A percentile compares a stretch with the other conserved stretches of the same genome.
Conservation (phyloP, 73 alveolate species). For the Blepharisma japonicum region DNA sequence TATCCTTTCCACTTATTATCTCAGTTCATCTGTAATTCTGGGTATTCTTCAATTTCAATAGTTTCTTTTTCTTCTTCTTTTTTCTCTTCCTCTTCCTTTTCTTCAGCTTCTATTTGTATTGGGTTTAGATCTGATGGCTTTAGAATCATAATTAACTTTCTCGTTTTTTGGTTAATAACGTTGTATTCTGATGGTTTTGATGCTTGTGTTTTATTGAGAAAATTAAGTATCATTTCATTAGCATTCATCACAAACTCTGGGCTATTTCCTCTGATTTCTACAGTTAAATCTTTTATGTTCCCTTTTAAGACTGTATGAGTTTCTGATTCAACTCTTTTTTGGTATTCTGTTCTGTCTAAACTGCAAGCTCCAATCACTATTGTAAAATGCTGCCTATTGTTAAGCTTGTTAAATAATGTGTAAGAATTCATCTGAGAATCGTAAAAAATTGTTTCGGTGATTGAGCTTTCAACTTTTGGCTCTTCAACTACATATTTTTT, state of each 20-base stretch:
- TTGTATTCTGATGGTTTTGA: constrained; percentile 7
- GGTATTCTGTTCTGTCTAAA: not conserved
- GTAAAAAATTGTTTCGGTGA: not conserved
- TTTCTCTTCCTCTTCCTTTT: not conserved
- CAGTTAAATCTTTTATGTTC: no score
- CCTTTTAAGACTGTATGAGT: not conserved
- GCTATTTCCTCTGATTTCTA: constrained; percentile 10
- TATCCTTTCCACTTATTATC: constrained; percentile 9
- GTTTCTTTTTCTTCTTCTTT: not conserved
- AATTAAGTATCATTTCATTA: not conserved
- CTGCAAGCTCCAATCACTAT: not conserved
- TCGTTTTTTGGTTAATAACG: not conserved
- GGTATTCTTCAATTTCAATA: not conserved
- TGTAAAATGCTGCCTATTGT: not conserved
- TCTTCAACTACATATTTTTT: not conserved
- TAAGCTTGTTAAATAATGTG: not conserved
- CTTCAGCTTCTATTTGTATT: not conserved
- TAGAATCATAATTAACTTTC: no score
- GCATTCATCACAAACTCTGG: not conserved
- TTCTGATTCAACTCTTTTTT: not conserved
- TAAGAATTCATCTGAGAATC: not conserved
- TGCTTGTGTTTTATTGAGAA: not conserved
- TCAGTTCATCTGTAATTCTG: not conserved
- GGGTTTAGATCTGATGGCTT: not conserved
- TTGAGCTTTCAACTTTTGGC: not conserved